A percentile compares a stretch with the other conserved stretches of the same genome.
Conservation (phyloP, 2,329 filamentous ascomycete species). For the Fusarium heterosporum region DNA sequence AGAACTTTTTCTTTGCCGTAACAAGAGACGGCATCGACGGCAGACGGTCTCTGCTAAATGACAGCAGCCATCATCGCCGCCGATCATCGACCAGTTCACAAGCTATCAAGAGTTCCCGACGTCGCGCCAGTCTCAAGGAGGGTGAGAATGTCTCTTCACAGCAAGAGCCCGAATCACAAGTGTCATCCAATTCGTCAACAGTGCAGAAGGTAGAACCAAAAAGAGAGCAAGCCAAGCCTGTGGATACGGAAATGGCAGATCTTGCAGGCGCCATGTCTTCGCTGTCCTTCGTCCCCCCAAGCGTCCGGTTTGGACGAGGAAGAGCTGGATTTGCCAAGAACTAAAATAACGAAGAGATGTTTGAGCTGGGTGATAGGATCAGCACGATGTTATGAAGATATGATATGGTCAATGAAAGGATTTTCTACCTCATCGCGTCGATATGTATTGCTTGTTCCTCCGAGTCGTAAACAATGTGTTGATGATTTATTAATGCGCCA, state of each 20-base stretch:
- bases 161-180: constrained; percentile 26
- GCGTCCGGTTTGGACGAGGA: constrained; percentile 72
- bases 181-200: constrained; percentile 32
- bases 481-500: constrained; percentile 39
- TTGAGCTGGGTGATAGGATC: constrained; percentile 47
- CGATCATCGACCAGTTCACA: constrained; percentile 59
- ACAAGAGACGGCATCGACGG: constrained; percentile 92
- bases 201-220: constrained; percentile 27
- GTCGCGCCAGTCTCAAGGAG: constrained; percentile 51
- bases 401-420: constrained; percentile 50
- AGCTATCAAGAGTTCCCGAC: constrained; percentile 51
- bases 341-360: constrained; percentile 46
- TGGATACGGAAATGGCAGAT: constrained; percentile 69
- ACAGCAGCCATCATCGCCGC: constrained; percentile 62
- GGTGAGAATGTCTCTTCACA: constrained; percentile 33
- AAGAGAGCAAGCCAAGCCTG: constrained; percentile 40
- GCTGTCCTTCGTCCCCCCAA: constrained; percentile 76
- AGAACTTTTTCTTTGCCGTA: constrained; percentile 87
- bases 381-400: constrained; percentile 50
- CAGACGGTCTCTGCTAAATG: constrained; percentile 79
- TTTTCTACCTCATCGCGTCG: constrained; percentile 52
- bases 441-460: constrained; percentile 19
- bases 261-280: constrained; percentile 77
- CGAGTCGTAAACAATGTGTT: constrained; percentile 15
- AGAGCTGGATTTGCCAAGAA: constrained; percentile 65